Conservation (phyloP, 1,139 yeast genomes). For the Diutina pseudorugosa region DNA sequence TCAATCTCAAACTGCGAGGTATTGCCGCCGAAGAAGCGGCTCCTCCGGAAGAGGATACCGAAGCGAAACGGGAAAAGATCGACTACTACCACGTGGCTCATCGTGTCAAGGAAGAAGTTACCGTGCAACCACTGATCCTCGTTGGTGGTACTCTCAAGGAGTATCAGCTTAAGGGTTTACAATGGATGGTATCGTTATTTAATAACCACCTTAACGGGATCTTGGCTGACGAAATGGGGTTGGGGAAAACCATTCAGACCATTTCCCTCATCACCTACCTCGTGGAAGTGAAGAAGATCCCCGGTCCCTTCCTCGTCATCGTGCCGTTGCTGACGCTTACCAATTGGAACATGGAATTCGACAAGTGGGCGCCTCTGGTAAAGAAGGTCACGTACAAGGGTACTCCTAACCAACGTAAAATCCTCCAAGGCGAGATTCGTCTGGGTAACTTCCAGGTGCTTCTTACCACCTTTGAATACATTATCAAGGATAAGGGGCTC, state of each 20-base stretch:
- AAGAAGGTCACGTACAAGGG: constrained; percentile 66
- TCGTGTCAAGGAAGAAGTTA: constrained; percentile 53
- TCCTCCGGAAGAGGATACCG: constrained; percentile 18
- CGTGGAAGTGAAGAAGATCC: constrained; percentile 52
- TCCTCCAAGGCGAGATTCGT: constrained; percentile 48
- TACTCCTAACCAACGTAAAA: constrained; percentile 56
- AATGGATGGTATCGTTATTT: constrained; percentile 95
- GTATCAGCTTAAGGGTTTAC: constrained; percentile 85
- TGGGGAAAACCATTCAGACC: constrained; percentile 82
- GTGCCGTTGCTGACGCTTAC: constrained; percentile 79
- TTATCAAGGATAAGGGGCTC: constrained; percentile 61
- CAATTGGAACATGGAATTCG: constrained; percentile 78
- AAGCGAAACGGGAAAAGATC: constrained; percentile 36
- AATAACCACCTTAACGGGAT: constrained; percentile 93
- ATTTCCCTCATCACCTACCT: constrained; percentile 66
- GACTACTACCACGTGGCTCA: constrained; percentile 80
- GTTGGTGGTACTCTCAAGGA: constrained; percentile 88
- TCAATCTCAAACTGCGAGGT: not conserved
- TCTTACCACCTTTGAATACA: constrained; percentile 69
- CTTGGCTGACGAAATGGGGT: constrained; percentile 89
- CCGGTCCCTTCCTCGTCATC: constrained; percentile 66
- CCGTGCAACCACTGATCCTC: constrained; percentile 50
- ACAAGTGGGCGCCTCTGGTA: constrained; percentile 75
- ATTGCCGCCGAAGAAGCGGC: constrained; percentile 15
- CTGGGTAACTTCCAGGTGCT: constrained; percentile 64